Base-by-base conservation (phyloP, 768 basidiomycete species). In the Pleurotus salmoneostramineus region DNA sequence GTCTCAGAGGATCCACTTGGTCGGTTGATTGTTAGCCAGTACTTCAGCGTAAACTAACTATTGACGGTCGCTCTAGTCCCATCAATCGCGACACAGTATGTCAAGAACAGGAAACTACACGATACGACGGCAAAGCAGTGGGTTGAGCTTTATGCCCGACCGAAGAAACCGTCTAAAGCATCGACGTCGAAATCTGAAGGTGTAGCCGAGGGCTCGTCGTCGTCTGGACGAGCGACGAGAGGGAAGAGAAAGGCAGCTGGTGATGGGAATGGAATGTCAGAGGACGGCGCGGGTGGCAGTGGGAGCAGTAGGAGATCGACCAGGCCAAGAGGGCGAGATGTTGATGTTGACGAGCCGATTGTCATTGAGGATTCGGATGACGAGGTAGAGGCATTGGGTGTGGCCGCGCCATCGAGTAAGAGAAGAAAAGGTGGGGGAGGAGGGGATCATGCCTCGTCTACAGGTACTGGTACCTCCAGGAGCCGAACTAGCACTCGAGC, bases 51-150 rank as follows among this genome's bases (percentile, higher is more conserved):
- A n/a, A n/a, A 56, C 17, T 36, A 11, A 17, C n/a, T 56, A 21
- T 2, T 57, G 14, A 15, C 12, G 4, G 54, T 43, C 15, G 50
- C 27, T 54, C 50, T 54, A 85, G 89, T 91, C 5, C 88, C 89
- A 2, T 77, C 80, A 0, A 89, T 93, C 17, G 89, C 91, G 14
- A 83, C 78, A 0, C 84, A 89, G 64, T 92, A 85, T 63, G 70
- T 74, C 6, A 80, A 83, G 17, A 83, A 86, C 66, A 83, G 89
- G 51, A 77, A 78, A 54, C 77, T 79, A 56, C 91, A 95, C 68
- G 92, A 95, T 67, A 73, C 75, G 10, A 93, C 82, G 1, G 93
- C 93, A 3, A 81, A 84, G 36, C 79, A 87, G 59, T 94, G 91
- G 91, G 91, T 89, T 0, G 76, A 83, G 45, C 68, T 84, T 11